Evolutionary conservation across 208 protist genomes (phyloP).

Genomic region (Tritrichomonas foetus): DNA sequence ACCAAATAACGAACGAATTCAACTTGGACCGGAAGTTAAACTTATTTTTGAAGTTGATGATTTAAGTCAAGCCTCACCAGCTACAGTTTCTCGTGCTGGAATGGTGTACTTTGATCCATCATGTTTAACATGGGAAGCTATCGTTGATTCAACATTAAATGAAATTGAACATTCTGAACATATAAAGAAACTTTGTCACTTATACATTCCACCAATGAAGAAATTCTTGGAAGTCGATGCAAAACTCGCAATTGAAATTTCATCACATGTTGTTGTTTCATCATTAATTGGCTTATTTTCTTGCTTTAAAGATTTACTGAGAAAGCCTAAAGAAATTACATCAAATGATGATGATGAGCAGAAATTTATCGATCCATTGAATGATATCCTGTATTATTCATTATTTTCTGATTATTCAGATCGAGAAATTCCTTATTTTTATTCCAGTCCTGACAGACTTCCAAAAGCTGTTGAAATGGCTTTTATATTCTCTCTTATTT

Average conservation of each 20-base stretch:
- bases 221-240: constrained; percentile 28
- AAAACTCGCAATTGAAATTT: not conserved
- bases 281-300: not conserved
- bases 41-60: constrained; percentile 97
- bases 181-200: not conserved
- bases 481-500: constrained; percentile 79
- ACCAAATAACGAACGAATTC: constrained; percentile 87
- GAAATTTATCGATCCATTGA: not conserved
- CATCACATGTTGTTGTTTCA: not conserved
- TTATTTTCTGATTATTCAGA: not conserved
- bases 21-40: constrained; percentile 69
- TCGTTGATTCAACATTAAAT: constrained; percentile 72
- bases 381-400: not conserved
- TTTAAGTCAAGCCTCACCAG: constrained; percentile 88
- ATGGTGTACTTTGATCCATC: constrained; percentile 88
- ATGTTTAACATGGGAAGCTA: constrained; percentile 74
- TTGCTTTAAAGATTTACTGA: not conserved
- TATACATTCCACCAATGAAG: not conserved
- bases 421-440: not conserved
- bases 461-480: not conserved
- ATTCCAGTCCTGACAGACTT: not conserved
- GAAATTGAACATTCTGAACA: constrained; percentile 50
- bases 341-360: not conserved
- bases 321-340: not conserved
- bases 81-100: constrained; percentile 93